phyloP scores from a whole-genome alignment of 495 filamentous ascomycete genomes.

The Aspergillus nanangensis region DNA sequence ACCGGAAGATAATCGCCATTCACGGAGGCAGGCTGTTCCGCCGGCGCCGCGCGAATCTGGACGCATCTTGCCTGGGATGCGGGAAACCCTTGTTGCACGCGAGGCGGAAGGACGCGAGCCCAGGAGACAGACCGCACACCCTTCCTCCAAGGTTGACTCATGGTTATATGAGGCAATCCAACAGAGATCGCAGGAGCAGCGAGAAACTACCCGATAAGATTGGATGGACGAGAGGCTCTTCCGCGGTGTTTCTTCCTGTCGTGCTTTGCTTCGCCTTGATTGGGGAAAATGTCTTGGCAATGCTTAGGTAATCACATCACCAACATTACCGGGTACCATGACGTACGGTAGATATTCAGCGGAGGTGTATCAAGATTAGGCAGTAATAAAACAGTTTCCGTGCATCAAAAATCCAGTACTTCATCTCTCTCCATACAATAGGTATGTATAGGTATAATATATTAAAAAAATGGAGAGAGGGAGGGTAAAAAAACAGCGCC shows the following conservation, averaged over 20 bases:
- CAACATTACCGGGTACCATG: too few relatives aligned
- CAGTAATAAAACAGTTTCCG: too few relatives aligned
- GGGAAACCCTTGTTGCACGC: slow-evolving; percentile 18
- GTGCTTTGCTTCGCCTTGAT: too few relatives aligned
- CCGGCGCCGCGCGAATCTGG: slow-evolving; percentile 42
- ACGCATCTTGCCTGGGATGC: slow-evolving; percentile 33
- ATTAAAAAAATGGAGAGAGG: too few relatives aligned
- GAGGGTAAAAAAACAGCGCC: too few relatives aligned
- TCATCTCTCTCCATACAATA: too few relatives aligned
- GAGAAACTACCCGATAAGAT: not conserved
- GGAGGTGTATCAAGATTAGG: too few relatives aligned
- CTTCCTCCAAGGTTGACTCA: slow-evolving; percentile 36
- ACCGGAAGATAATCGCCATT: slow-evolving; percentile 38
- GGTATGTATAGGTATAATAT: too few relatives aligned
- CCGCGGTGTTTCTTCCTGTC: slow-evolving; percentile 12
- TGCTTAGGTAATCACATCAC: too few relatives aligned
- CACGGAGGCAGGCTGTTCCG: slow-evolving; percentile 28
- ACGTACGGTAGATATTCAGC: too few relatives aligned
- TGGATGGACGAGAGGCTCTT: slow-evolving; percentile 5
- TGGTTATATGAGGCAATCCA: slow-evolving; percentile 12
- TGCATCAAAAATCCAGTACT: too few relatives aligned
- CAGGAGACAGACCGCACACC: slow-evolving; percentile 35
- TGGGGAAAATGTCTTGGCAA: too few relatives aligned
- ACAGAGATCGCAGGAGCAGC: not conserved
- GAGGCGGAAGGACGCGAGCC: slow-evolving; percentile 31